phyloP scores from a whole-genome alignment of 805 yeast genomes.

The Blastobotrys attinorum region DNA sequence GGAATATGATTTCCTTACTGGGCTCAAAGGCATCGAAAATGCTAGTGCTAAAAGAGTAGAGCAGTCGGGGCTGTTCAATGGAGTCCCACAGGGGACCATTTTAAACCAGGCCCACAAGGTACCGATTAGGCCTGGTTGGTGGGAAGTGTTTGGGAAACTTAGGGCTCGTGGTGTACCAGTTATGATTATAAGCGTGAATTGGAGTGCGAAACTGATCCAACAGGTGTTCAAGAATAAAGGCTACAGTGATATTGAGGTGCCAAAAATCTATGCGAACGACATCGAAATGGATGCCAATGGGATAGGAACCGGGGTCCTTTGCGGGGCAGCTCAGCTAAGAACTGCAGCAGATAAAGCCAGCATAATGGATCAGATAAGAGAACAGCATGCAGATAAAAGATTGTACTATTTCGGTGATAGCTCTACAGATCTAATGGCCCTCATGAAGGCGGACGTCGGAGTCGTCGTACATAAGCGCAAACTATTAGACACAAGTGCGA shows the following conservation, averaged over 20 bases:
- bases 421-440: constrained; percentile 46
- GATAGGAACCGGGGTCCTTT: constrained; percentile 24
- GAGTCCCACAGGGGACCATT: constrained; percentile 31
- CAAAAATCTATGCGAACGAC: constrained; percentile 44
- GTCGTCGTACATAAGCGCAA: constrained; percentile 31
- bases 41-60: constrained; percentile 40
- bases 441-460: constrained; percentile 41
- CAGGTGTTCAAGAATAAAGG: constrained; percentile 25
- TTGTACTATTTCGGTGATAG: constrained; percentile 55
- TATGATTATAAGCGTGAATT: constrained; percentile 49
- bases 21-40: constrained; percentile 39
- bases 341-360: constrained; percentile 49
- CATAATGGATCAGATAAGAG: constrained; percentile 18
- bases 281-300: constrained; percentile 30
- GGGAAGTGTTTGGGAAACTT: constrained; percentile 27
- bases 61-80: constrained; percentile 34
- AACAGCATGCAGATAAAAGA: constrained; percentile 1
- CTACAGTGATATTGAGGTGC: constrained; percentile 17
- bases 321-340: constrained; percentile 28
- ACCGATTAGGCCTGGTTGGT: constrained; percentile 34
- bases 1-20: constrained; percentile 41
- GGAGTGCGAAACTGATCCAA: constrained; percentile 46
- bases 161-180: constrained; percentile 29
- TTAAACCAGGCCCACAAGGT: constrained; percentile 32
- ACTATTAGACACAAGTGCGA: not conserved